Base-by-base conservation (phyloP, 2,329 filamentous ascomycete species). In the Pseudocercospora vitis region DNA sequence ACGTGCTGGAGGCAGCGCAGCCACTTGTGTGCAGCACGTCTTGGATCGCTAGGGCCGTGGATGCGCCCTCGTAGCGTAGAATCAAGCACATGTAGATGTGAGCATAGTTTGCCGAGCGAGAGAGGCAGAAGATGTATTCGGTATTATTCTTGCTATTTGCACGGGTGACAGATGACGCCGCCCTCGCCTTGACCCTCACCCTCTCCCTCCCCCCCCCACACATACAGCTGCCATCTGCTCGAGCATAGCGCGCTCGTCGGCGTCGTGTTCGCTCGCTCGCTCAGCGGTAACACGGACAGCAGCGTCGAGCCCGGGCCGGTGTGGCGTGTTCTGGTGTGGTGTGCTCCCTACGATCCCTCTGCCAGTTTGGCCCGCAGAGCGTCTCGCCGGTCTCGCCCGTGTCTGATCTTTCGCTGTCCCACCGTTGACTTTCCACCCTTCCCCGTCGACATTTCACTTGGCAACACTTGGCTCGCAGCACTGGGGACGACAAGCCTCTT, bases 391-490 rank as follows among this genome's bases (percentile, higher is more conserved):
- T n/a, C n/a, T n/a, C n/a, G n/a, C n/a, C n/a, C n/a, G n/a, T n/a
- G n/a, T 24, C 37, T 21, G 9, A 42, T 42, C 37, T 24, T 42
- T 42, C 14, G 14, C 16, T 26, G 23, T 45, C 23, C 40, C n/a
- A 29, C 24, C 40, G 23, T 45, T 40, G 19, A 21, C 37, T 40
- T 40, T 19, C 37, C 18, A 14, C 12, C 12, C 42, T 14, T 45
- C 42, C 42, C 42, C 21, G 37, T 42, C 37, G n/a, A 29, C n/a
- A 9, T 28, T n/a, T 45, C 42, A 31, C 42, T 45, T 45, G 42
- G 42, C 42, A 44, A 7, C 21, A 45, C 42, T 45, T 45, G 42
- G 42, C 42, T 45, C 42, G 42, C 42, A 45, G 12, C 24, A 24
- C n/a, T 19, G 7, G 24, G n/a, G 24, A 28, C 42, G 42, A 45